Base-by-base conservation (phyloP, 148 eudicot genomes). In the Rhododendron ferrugineum region DNA sequence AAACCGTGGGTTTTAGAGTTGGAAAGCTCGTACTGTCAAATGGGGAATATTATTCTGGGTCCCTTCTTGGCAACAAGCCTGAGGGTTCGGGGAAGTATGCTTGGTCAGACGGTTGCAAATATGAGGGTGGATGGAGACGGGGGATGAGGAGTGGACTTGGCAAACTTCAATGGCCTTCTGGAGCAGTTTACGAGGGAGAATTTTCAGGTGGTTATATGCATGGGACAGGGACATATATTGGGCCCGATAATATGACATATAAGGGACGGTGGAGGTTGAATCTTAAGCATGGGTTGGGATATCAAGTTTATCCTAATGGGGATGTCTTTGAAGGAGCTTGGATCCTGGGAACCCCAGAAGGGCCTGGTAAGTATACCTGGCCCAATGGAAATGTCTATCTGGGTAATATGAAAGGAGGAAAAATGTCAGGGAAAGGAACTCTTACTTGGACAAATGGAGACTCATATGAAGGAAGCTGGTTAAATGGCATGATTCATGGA, bases 291-390 rank as follows among this genome's bases (percentile, higher is more conserved):
- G 99, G 99, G 85, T 86, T 95, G 86, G 99, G 99, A 52, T 92
- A 91, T 88, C 98, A 97, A 90, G 88, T 80, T 54, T 95, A 91
- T 83, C 93, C 93, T 81, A 93, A 91, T 70, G 95, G 94, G 47
- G 99, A 97, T 85, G 84, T 90, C n/a, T 93, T 92, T 87, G 99
- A 97, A 91, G 99, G 99, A 50, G 88, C 98, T 50, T 97, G 99
- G 99, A 93, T 95, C 72, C 98, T 92, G 88, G 99, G 98, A 78
- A 84, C 88, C 44, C 94, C 95, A 13, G 99, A 97, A 84, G 99
- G 99, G 18, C 94, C 96, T n/a, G 99, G 98, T 58, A 97, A 94
- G 88, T 97, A 95, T 88, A 91, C 90, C 4, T 97, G 98, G 98
- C 90, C 88, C 58, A 93, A 90, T 82, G 98, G 98, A 77, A 93